Conservation (phyloP, 1,139 yeast genomes). For the Taphrina populina region DNA sequence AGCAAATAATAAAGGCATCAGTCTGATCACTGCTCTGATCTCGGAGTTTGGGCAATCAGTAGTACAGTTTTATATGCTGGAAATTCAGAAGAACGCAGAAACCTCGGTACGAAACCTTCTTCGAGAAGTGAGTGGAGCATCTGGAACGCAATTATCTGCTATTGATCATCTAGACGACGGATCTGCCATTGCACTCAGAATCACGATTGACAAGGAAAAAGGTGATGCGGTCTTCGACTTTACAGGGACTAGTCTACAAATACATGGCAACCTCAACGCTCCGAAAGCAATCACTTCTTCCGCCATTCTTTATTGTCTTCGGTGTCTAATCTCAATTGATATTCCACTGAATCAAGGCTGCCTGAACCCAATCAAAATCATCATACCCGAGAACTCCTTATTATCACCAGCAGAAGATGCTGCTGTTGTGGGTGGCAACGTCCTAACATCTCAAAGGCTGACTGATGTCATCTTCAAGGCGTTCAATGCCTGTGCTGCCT, state of each 20-base stretch:
- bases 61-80: conserved; percentile 60
- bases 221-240: conserved; percentile 61
- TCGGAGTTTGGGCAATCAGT: conserved; percentile 54
- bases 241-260: conserved; percentile 60
- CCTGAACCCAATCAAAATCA: conserved; percentile 63
- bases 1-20: conserved; percentile 64
- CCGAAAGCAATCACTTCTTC: conserved; percentile 63
- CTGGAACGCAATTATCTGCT: conserved; percentile 49
- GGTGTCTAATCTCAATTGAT: conserved; percentile 72
- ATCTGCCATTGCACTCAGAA: conserved; percentile 51
- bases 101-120: conserved; percentile 53
- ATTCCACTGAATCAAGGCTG: conserved; percentile 87
- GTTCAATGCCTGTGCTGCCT: conserved; percentile 72
- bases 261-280: conserved; percentile 59
- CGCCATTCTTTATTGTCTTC: conserved; percentile 71
- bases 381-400: conserved; percentile 67
- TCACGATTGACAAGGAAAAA: conserved; percentile 49
- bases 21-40: conserved; percentile 53
- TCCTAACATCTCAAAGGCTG: conserved; percentile 80
- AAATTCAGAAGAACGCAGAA: conserved; percentile 62
- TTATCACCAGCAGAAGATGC: conserved; percentile 72
- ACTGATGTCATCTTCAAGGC: conserved; percentile 77
- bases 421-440: conserved; percentile 87
- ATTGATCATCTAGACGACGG: conserved; percentile 65
- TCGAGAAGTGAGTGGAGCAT: conserved; percentile 45